Conservation (phyloP, 164 flowering plant species). For the Magnolia changhungtana region DNA sequence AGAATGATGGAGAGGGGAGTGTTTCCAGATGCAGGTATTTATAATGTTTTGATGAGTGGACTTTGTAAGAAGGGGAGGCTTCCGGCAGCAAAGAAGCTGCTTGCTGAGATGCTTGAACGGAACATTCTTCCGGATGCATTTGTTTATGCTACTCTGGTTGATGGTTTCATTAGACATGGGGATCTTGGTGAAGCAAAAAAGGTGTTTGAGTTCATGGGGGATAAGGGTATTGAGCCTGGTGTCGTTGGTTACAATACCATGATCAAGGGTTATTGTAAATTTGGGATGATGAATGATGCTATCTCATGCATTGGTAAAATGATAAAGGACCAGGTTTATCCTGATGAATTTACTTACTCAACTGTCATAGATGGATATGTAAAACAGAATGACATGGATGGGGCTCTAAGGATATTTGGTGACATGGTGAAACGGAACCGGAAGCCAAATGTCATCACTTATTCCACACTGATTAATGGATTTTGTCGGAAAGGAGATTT, state of each 20-base stretch:
- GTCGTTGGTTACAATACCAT: constrained; percentile 66
- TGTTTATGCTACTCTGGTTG: constrained; percentile 62
- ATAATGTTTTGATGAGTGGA: constrained; percentile 71
- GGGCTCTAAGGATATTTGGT: constrained; percentile 44
- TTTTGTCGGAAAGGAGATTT: constrained; percentile 53
- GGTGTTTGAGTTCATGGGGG: constrained; percentile 42
- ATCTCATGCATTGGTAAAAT: constrained; percentile 44
- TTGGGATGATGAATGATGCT: constrained; percentile 72
- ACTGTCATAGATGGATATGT: constrained; percentile 73
- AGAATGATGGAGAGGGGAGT: constrained; percentile 60
- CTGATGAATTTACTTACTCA: constrained; percentile 71
- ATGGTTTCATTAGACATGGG: constrained; percentile 61
- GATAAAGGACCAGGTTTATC: constrained; percentile 34
- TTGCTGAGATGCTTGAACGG: constrained; percentile 65
- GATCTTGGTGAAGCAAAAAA: constrained; percentile 56
- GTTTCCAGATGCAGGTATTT: constrained; percentile 63
- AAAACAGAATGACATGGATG: constrained; percentile 54
- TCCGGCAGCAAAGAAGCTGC: constrained; percentile 45
- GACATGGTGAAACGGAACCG: constrained; percentile 47
- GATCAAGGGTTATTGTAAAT: constrained; percentile 80
- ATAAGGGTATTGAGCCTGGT: constrained; percentile 46
- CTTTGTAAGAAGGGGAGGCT: constrained; percentile 66
- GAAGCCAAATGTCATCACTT: constrained; percentile 72
- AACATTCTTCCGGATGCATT: constrained; percentile 54
- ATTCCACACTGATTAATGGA: constrained; percentile 74